phyloP scores from a whole-genome alignment of 192 early-diverging fungal species.

The Mortierella claussenii region DNA sequence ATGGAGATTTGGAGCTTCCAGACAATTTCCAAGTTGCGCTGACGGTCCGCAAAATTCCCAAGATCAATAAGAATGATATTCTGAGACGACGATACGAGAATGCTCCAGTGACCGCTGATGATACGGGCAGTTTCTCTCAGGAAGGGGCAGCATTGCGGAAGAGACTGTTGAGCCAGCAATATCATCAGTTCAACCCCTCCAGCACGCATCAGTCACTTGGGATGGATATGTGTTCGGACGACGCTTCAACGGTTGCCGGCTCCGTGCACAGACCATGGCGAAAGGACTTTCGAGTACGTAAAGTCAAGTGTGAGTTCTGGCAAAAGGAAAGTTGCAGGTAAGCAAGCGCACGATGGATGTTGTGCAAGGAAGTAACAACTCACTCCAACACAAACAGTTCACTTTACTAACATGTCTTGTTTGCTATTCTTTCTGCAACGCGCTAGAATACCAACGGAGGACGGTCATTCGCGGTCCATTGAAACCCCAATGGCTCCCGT shows the following conservation, averaged over 20 bases:
- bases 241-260: no score
- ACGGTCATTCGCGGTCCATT: slow-evolving; percentile 5
- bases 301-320: slow-evolving; percentile 52
- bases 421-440: not conserved
- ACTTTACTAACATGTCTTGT: no score
- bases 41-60: slow-evolving; percentile 35
- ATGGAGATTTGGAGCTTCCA: slow-evolving; percentile 1
- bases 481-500: slow-evolving; percentile 15
- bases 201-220: not conserved
- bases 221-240: no score
- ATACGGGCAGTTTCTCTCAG: not conserved
- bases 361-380: no score
- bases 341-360: not conserved
- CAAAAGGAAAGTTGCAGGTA: slow-evolving; percentile 50
- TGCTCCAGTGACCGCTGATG: not conserved
- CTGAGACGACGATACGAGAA: slow-evolving; percentile 29
- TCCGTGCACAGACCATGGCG: no score
- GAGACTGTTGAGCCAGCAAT: slow-evolving; percentile 1
- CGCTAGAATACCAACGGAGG: slow-evolving; percentile 10
- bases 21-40: slow-evolving; percentile 44
- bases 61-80: slow-evolving; percentile 13
- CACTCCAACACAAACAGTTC: not conserved
- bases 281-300: slow-evolving; percentile 39
- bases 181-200: not conserved
- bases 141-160: not conserved